phyloP scores from a whole-genome alignment of 2,329 filamentous ascomycete species.

The Fusarium succisae region DNA sequence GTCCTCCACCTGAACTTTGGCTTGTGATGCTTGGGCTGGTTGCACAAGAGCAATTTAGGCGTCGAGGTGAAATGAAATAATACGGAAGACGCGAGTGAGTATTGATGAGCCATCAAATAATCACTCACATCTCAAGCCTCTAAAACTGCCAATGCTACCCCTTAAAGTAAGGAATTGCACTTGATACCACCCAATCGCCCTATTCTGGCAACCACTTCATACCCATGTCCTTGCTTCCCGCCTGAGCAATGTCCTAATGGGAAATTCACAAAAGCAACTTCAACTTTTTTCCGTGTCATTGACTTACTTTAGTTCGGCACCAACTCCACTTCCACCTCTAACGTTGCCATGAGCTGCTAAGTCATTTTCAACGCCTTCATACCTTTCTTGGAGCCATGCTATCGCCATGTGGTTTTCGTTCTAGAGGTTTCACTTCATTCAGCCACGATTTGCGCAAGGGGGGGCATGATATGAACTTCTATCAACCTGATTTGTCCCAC shows the following conservation, averaged over 20 bases:
- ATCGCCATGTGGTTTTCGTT: constrained; percentile 6
- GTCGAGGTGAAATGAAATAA: background rate
- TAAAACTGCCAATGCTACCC: background rate
- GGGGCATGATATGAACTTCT: background rate
- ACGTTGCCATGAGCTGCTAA: background rate
- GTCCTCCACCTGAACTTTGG: background rate
- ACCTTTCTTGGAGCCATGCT: background rate
- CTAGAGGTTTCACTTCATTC: background rate
- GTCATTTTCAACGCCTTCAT: background rate
- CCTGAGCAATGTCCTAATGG: constrained; percentile 1
- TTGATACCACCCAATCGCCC: constrained; percentile 18
- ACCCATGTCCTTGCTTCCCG: constrained; percentile 42
- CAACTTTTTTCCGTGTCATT: background rate
- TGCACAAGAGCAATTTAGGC: constrained; percentile 1
- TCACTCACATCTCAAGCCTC: background rate
- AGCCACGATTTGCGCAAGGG: background rate
- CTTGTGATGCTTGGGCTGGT: constrained; percentile 3
- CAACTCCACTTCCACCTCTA: background rate
- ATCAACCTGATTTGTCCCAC: background rate
- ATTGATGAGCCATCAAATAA: background rate
- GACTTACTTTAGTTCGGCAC: background rate
- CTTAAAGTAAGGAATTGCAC: constrained; percentile 21
- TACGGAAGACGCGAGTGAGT: background rate
- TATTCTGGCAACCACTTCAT: constrained; percentile 16
- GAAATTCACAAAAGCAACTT: constrained; percentile 19